These are phyloP conservation scores for Inonotus obliquus DNA, from an alignment of 1,284 basidiomycete species.

Conservation along the genomic window DNA sequence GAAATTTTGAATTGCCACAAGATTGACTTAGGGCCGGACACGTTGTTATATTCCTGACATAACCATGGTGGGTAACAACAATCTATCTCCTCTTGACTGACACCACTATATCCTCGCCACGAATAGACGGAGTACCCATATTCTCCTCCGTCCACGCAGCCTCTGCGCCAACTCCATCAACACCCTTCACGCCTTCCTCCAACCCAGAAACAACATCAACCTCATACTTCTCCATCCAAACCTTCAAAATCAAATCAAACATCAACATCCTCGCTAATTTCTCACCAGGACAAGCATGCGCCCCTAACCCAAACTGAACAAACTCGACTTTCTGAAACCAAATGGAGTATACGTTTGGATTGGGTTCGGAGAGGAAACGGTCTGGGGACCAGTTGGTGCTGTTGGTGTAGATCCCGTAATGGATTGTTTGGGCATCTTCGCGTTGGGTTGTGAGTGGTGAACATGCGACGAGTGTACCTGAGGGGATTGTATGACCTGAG, in stretches of 20 bases:
- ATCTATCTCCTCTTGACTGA: neutral
- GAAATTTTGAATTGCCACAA: too few species aligned
- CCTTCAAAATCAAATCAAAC: slow-evolving; percentile 8
- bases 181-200: slow-evolving; percentile 14
- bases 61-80: too few species aligned
- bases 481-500: neutral
- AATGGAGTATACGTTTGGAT: slow-evolving; percentile 2
- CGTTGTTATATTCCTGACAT: too few species aligned
- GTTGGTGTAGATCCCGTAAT: neutral
- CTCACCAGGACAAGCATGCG: slow-evolving; percentile 15
- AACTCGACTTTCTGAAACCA: slow-evolving; percentile 16
- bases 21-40: too few species aligned
- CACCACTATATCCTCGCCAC: slow-evolving; percentile 10
- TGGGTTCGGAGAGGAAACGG: slow-evolving; percentile 10
- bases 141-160: slow-evolving; percentile 16
- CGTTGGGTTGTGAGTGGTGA: slow-evolving; percentile 15
- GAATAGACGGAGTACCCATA: slow-evolving; percentile 14
- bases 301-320: slow-evolving; percentile 15
- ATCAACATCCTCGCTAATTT: slow-evolving; percentile 12
- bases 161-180: slow-evolving; percentile 17
- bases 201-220: slow-evolving; percentile 14
- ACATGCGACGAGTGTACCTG: slow-evolving; percentile 11
- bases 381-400: slow-evolving; percentile 5
- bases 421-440: neutral
- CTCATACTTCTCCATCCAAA: slow-evolving; percentile 16